Evolutionary conservation across 495 filamentous ascomycete genomes (phyloP).

Genomic region (Amphirosellinia nigrospora): DNA sequence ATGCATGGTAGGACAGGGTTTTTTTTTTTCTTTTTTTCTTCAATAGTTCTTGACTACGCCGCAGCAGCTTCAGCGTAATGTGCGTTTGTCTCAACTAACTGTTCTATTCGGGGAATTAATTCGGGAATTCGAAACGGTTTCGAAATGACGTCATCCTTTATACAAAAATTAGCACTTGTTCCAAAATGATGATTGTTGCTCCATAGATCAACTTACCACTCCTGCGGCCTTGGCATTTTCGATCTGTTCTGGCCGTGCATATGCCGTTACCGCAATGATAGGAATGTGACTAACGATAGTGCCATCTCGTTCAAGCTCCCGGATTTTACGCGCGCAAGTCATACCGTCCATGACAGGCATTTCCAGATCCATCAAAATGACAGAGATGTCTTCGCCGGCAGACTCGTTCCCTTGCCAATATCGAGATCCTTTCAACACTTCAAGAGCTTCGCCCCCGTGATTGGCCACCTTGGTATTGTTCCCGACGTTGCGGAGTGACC

Average conservation of each 20-base stretch:
- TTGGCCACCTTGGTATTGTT: constrained; percentile 74
- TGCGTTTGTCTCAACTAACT: constrained; percentile 44
- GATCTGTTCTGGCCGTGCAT: constrained; percentile 73
- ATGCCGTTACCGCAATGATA: constrained; percentile 82
- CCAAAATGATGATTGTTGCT: constrained; percentile 15
- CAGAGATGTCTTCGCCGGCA: constrained; percentile 56
- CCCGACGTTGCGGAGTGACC: constrained; percentile 72
- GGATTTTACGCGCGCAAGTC: constrained; percentile 72
- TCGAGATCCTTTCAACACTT: constrained; percentile 50
- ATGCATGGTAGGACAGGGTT: not conserved
- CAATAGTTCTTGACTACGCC: constrained; percentile 21
- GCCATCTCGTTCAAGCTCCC: constrained; percentile 64
- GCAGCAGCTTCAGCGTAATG: constrained; percentile 27
- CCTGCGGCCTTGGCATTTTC: constrained; percentile 57
- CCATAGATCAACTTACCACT: constrained; percentile 47
- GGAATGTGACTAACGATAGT: constrained; percentile 65
- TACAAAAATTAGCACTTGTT: constrained; percentile 18
- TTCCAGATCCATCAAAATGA: constrained; percentile 84
- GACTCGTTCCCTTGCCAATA: constrained; percentile 53
- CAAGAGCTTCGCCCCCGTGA: constrained; percentile 79
- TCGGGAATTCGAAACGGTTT: constrained; percentile 81
- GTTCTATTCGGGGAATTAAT: constrained; percentile 71
- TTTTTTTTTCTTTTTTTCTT: too few species aligned
- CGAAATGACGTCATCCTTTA: constrained; percentile 76
- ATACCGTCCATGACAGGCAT: constrained; percentile 91